Conservation (phyloP, 345 rosid species). For the Eucalyptus cladocalyx region DNA sequence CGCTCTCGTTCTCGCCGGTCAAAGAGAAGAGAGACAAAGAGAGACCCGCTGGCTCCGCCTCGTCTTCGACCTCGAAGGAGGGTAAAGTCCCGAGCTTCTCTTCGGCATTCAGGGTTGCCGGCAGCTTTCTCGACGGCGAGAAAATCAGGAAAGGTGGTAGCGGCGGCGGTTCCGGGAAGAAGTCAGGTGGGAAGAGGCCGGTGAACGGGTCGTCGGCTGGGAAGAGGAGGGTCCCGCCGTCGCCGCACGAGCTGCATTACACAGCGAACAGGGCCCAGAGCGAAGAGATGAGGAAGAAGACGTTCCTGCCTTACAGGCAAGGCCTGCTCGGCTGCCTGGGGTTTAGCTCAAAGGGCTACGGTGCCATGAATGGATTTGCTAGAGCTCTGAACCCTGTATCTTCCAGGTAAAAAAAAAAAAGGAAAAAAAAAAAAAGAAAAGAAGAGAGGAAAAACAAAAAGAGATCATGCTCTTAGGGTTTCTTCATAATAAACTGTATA, state of each 20-base stretch:
- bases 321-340: conserved; percentile 95
- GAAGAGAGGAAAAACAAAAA: not conserved
- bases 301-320: conserved; percentile 87
- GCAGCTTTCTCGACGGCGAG: not conserved
- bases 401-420: conserved; percentile 33
- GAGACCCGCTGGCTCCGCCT: not conserved
- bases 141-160: not conserved
- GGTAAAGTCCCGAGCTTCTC: not conserved
- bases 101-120: not conserved
- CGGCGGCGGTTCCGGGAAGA: not conserved
- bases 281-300: conserved; percentile 95
- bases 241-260: conserved; percentile 92
- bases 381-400: conserved; percentile 90
- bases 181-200: conserved; percentile 19
- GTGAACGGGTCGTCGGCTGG: conserved; percentile 26
- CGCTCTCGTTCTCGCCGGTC: conserved; percentile 48
- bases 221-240: conserved; percentile 59
- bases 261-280: conserved; percentile 86
- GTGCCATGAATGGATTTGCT: conserved; percentile 84
- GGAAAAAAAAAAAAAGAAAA: not conserved
- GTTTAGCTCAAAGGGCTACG: conserved; percentile 91
- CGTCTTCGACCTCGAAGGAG: not conserved
- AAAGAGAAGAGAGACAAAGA: conserved; percentile 32
- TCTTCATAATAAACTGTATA: not conserved
- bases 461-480: not conserved